phyloP scores from a whole-genome alignment of 441 rosid genomes.

The Adansonia grandidieri region DNA sequence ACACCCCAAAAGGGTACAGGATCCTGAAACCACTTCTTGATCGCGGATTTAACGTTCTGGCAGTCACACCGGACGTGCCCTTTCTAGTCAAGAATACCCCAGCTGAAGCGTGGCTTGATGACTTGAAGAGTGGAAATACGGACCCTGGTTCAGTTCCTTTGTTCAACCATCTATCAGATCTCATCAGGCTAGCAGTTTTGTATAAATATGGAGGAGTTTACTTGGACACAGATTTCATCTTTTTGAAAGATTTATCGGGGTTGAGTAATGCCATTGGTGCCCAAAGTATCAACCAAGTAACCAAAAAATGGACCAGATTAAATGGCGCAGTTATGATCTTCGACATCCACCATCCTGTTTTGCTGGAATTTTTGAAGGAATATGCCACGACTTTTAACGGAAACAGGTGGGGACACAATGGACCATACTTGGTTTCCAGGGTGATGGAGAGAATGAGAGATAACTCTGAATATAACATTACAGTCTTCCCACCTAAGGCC shows the following conservation, averaged over 20 bases:
- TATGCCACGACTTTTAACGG: constrained; percentile 43
- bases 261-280: constrained; percentile 58
- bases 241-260: constrained; percentile 37
- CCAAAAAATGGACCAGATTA: constrained; percentile 46
- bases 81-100: constrained; percentile 53
- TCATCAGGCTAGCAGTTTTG: constrained; percentile 52
- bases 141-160: constrained; percentile 62
- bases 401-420: constrained; percentile 49
- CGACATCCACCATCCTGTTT: constrained; percentile 40
- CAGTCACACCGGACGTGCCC: constrained; percentile 46
- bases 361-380: constrained; percentile 42
- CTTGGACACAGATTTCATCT: constrained; percentile 59
- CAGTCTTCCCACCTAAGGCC: constrained; percentile 40
- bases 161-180: constrained; percentile 51
- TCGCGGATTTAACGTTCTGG: constrained; percentile 47
- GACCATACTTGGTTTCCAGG: constrained; percentile 53
- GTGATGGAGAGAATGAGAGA: constrained; percentile 41
- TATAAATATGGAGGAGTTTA: constrained; percentile 65
- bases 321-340: constrained; percentile 32
- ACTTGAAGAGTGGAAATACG: constrained; percentile 44
- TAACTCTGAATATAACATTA: constrained; percentile 38
- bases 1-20: constrained; percentile 41
- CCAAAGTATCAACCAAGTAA: constrained; percentile 43
- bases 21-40: constrained; percentile 51
- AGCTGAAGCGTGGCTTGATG: constrained; percentile 51